These are phyloP conservation scores for Phytophthora fragariae DNA, from an alignment of 352 stramenopile species.

Conservation along the genomic window DNA sequence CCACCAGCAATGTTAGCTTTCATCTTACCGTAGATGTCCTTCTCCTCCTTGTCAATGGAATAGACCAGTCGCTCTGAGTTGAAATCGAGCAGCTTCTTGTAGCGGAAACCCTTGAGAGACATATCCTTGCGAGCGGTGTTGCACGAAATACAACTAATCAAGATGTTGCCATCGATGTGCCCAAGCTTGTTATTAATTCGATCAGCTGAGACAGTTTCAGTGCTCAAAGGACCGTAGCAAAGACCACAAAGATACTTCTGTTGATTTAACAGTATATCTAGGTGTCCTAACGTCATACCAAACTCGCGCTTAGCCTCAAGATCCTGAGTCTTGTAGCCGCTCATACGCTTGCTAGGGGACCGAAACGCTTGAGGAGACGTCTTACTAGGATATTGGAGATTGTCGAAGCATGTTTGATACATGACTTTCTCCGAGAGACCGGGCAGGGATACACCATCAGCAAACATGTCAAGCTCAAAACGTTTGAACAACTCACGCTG, in stretches of 20 bases:
- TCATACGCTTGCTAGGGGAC: not conserved
- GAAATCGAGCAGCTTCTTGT: no score
- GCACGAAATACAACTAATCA: not conserved
- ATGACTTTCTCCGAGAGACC: not conserved
- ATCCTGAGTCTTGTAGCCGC: not conserved
- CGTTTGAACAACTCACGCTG: not conserved
- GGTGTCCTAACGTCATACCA: no score
- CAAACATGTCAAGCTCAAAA: not conserved
- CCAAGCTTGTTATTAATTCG: constrained; percentile 2
- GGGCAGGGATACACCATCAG: not conserved
- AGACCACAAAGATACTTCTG: constrained; percentile 32
- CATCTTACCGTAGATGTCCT: no score
- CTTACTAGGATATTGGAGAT: no score
- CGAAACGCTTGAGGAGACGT: no score
- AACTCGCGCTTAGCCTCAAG: constrained; percentile 13
- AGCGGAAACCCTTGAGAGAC: no score
- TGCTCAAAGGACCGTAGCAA: constrained; percentile 24
- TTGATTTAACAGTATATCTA: no score
- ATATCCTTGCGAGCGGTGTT: no score
- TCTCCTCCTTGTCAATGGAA: no score
- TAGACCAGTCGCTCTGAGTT: no score
- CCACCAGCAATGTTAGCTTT: not conserved
- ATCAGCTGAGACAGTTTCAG: constrained; percentile 27
- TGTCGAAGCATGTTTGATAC: not conserved
- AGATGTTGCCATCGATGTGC: constrained; percentile 15